These are phyloP conservation scores for Sungouiozyma intestinalis DNA, from an alignment of 805 yeast species.

Conservation along the genomic window DNA sequence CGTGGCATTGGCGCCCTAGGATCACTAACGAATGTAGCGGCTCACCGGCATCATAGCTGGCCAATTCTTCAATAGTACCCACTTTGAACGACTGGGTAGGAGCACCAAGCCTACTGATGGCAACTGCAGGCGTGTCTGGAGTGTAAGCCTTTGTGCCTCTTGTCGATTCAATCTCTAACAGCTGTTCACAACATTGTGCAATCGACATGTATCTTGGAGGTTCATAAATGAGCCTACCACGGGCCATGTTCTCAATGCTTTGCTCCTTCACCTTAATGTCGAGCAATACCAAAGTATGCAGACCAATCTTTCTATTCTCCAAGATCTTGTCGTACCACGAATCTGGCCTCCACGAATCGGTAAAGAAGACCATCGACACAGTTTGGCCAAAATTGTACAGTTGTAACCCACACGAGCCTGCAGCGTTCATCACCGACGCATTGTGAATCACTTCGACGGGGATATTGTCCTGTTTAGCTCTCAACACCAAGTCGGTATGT, in stretches of 20 bases:
- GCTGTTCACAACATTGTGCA: conserved; percentile 77
- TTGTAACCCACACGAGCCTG: conserved; percentile 95
- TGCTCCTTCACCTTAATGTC: conserved; percentile 97
- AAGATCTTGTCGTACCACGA: conserved; percentile 79
- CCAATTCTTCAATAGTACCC: conserved; percentile 67
- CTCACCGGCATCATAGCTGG: conserved; percentile 82
- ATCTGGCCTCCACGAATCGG: conserved; percentile 94
- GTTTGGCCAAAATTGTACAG: conserved; percentile 94
- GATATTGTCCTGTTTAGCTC: conserved; percentile 81
- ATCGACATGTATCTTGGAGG: conserved; percentile 97
- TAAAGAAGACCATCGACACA: conserved; percentile 91
- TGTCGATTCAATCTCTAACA: conserved; percentile 75
- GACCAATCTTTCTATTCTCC: conserved; percentile 84
- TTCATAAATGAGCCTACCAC: conserved; percentile 85
- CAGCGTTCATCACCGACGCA: conserved; percentile 97
- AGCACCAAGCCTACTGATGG: conserved; percentile 85
- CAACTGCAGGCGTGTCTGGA: conserved; percentile 83
- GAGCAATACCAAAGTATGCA: conserved; percentile 78
- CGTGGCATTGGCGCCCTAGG: conserved; percentile 90
- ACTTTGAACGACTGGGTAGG: conserved; percentile 76
- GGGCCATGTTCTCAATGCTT: conserved; percentile 84
- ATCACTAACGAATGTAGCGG: conserved; percentile 88
- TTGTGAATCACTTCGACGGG: conserved; percentile 78
- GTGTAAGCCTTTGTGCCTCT: conserved; percentile 74
- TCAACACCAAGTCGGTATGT: conserved; percentile 83